These are phyloP conservation scores for Paecilomyces sp. DNA, from an alignment of 2,329 filamentous ascomycete species.

Conservation along the genomic window DNA sequence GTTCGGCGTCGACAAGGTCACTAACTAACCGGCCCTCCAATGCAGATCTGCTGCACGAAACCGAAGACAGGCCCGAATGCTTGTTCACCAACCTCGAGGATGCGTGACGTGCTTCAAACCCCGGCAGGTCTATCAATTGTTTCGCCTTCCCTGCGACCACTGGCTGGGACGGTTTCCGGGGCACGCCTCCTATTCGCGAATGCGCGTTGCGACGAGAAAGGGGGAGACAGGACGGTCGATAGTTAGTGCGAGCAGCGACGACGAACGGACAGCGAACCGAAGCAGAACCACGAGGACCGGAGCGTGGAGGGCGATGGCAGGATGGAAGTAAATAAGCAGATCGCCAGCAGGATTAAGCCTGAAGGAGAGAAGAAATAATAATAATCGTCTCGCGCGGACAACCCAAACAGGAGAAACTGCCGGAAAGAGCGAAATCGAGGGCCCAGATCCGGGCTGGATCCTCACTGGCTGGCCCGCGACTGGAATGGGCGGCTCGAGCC, in stretches of 20 bases:
- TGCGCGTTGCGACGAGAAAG: too few relatives aligned
- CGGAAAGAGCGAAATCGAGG: neutral
- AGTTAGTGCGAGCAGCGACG: neutral
- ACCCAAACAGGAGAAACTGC: neutral
- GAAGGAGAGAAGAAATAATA: neutral
- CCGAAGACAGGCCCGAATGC: neutral
- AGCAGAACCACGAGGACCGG: neutral
- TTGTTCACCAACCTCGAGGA: too few relatives aligned
- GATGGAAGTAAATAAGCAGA: neutral
- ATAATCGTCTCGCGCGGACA: neutral
- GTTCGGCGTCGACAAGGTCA: neutral
- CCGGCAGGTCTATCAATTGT: too few relatives aligned
- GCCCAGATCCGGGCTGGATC: neutral
- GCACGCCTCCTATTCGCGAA: too few relatives aligned
- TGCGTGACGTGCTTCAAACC: too few relatives aligned
- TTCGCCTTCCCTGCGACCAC: too few relatives aligned
- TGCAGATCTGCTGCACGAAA: neutral
- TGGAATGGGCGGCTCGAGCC: neutral
- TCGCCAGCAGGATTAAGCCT: neutral
- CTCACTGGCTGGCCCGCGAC: neutral
- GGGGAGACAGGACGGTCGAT: neutral
- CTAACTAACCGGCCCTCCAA: neutral
- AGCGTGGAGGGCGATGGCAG: neutral
- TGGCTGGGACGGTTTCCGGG: too few relatives aligned
- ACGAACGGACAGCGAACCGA: neutral